Evolutionary conservation across 2,329 filamentous ascomycete species (phyloP), one percentile per base, ranked within the genome.

Genomic region (Aspergillus arachidicola): DNA sequence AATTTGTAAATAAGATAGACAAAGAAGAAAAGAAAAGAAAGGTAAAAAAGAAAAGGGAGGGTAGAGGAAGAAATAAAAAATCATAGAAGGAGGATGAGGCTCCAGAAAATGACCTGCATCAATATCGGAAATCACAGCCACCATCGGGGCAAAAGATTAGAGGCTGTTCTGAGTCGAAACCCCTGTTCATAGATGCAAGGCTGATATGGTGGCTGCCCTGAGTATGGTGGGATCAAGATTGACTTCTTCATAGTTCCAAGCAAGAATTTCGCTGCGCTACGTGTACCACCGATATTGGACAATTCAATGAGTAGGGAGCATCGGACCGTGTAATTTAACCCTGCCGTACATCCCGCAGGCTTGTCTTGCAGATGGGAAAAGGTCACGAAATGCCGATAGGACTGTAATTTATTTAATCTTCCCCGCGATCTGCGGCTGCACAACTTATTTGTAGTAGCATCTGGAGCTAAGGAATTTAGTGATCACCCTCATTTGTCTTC

Each of bases 371-470:
- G 30, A 30, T 11, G 48, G 9, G 23, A 19, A 54, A 21, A 54
- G n/a, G 23, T 54, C 28, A 54, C 32, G n/a, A 7, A 16, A 7
- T 48, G 45, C 46, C 7, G 45, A 54, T 54, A 36, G 51, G 51
- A 54, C 21, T 6, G 38, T 41, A 19, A 16, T 16, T 14, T 16
- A 38, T 38, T 12, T n/a, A 4, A 36, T 38, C 21, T 48, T 48
- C 59, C 59, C 59, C 59, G 51, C 59, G 60, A 62, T 62, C 51
- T 38, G 34, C 51, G 32, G 21, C 32, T 14, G 11, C 51, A 16
- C 23, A 38, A 26, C 51, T 36, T 38, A 23, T 10, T 54, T 23
- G 7, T 7, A 12, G 34, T 41, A 41, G 16, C 14, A 11, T 54
- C 30, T 36, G 30, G 30, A 54, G 51, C 51, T 54, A 54, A 54